A percentile compares a stretch with the other conserved stretches of the same genome.
Evolutionary conservation across 2,329 filamentous ascomycete genomes (phyloP).

Genomic region (Cyclaneusma minus): DNA sequence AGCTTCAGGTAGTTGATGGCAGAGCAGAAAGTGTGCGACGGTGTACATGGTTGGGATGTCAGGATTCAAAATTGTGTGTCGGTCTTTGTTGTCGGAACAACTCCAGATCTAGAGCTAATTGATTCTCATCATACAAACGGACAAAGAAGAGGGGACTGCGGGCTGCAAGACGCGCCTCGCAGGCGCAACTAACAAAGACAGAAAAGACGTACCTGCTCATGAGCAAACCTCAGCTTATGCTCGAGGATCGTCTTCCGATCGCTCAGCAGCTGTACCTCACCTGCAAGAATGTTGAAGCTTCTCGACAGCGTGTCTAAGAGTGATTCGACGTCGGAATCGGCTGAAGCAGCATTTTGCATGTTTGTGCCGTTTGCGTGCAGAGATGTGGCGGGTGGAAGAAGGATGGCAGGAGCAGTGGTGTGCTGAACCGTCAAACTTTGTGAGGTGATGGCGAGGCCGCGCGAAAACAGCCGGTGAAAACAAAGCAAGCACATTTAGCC

Average conservation of each 20-base stretch:
- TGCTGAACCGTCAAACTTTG: no score
- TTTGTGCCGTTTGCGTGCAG: no score
- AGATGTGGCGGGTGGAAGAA: no score
- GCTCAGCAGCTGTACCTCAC: constrained; percentile 46
- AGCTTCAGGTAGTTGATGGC: constrained; percentile 15
- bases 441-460: no score
- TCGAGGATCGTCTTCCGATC: constrained; percentile 50
- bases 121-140: constrained; percentile 28
- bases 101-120: constrained; percentile 76
- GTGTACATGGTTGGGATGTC: constrained; percentile 16
- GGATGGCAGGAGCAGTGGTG: no score
- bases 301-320: constrained; percentile 43
- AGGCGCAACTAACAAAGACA: constrained; percentile 3
- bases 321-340: no score
- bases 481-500: no score
- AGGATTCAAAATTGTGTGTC: constrained; percentile 39
- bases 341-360: no score
- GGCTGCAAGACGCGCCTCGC: not conserved
- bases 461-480: no score
- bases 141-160: constrained; percentile 2
- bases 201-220: constrained; percentile 41
- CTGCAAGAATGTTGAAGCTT: constrained; percentile 48
- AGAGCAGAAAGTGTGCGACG: constrained; percentile 1
- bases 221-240: constrained; percentile 50
- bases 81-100: constrained; percentile 42